Conservation (phyloP, 1,284 basidiomycete species). For the Phylloboletellus chloephorus region DNA sequence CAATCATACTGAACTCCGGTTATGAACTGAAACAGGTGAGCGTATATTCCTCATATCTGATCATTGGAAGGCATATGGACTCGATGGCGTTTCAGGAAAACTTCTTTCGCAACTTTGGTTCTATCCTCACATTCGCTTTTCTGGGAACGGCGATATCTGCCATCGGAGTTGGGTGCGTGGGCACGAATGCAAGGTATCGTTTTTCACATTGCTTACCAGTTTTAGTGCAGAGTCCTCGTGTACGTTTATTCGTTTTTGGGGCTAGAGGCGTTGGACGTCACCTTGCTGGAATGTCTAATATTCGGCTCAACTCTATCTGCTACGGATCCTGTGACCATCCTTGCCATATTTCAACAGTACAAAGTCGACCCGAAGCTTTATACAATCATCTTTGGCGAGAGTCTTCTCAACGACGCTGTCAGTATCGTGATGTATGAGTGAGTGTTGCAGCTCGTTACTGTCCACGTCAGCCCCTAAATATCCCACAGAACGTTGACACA, state of each 20-base stretch:
- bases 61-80: neutral
- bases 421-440: constrained; percentile 99
- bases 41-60: neutral
- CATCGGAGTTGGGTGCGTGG: constrained; percentile 85
- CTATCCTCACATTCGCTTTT: constrained; percentile 95
- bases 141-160: constrained; percentile 96
- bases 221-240: constrained; percentile 75
- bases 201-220: constrained; percentile 37
- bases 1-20: constrained; percentile 97
- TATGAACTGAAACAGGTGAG: constrained; percentile 93
- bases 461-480: constrained; percentile 11
- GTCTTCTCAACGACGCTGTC: constrained; percentile 96
- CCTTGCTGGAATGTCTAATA: constrained; percentile 87
- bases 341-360: constrained; percentile 98
- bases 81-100: constrained; percentile 64
- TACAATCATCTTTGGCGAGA: constrained; percentile 97
- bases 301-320: constrained; percentile 97
- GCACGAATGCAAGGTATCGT: constrained; percentile 5
- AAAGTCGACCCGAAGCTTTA: constrained; percentile 99
- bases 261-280: constrained; percentile 77
- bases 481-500: constrained; percentile 75
- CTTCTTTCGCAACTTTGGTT: constrained; percentile 97
- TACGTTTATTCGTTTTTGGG: constrained; percentile 94
- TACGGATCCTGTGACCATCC: constrained; percentile 96
- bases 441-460: constrained; percentile 36